phyloP scores from a whole-genome alignment of 768 basidiomycete species.

The Trametes meyenii region DNA sequence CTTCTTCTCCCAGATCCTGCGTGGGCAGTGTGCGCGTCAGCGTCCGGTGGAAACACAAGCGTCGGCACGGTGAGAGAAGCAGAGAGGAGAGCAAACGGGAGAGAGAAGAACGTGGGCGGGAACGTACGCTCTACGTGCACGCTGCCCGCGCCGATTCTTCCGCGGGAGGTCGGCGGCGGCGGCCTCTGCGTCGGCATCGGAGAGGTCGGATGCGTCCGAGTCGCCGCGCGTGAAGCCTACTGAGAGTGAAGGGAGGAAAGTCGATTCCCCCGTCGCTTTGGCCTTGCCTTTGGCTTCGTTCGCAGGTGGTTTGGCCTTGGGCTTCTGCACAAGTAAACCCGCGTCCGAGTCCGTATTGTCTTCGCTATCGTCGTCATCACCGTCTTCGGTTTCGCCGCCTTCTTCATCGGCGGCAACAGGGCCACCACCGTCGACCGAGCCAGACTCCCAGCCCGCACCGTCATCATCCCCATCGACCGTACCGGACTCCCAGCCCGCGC shows the following conservation, averaged over 20 bases:
- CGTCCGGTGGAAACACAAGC: not conserved
- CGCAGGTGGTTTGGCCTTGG: slow-evolving; percentile 21
- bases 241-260: slow-evolving; percentile 88
- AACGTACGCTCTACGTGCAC: slow-evolving; percentile 90
- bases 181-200: slow-evolving; percentile 61
- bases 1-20: slow-evolving; percentile 97
- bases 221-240: slow-evolving; percentile 84
- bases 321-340: slow-evolving; percentile 10
- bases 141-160: slow-evolving; percentile 88
- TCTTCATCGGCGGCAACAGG: slow-evolving; percentile 20
- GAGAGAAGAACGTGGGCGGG: not conserved
- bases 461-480: slow-evolving; percentile 1
- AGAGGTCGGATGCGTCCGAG: slow-evolving; percentile 77
- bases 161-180: slow-evolving; percentile 50
- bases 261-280: slow-evolving; percentile 42
- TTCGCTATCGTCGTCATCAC: slow-evolving; percentile 25
- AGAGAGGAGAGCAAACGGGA: not conserved
- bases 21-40: not conserved
- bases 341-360: not conserved
- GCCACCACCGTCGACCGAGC: slow-evolving; percentile 38
- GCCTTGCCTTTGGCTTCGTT: slow-evolving; percentile 24
- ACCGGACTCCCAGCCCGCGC: slow-evolving; percentile 54
- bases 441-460: slow-evolving; percentile 56
- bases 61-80: not conserved
- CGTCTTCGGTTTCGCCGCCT: slow-evolving; percentile 27